Base-by-base conservation (phyloP, 345 rosid genomes). In the Hibiscus tridactylites region DNA sequence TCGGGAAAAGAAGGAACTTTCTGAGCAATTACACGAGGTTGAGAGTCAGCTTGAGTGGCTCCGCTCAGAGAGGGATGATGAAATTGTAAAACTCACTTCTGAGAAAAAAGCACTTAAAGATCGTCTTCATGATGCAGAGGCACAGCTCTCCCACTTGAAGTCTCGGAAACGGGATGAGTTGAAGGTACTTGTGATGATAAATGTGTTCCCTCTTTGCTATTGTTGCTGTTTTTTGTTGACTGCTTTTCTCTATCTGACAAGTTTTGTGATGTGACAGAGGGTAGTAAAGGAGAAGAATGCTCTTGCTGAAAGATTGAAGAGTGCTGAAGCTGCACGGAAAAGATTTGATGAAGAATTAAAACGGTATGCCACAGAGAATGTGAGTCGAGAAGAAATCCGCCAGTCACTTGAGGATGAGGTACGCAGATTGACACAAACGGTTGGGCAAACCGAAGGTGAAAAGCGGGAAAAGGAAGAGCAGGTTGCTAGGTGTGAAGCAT, bases 21-120 rank as follows among this genome's bases (percentile, higher is more conserved):
- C 83, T 49, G 96, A 92, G 76, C 95, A 96, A 79, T 81, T 87
- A 52, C 96, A 88, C 61, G 99, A 92, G 75, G 85, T 81, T 76
- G 96, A 96, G 79, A 85, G 91, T 82, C 99, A 96, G 80, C 95
- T 96, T 52, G 99, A 96, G 74, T 96, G 99, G 99, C 81, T 91
- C 68, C 98, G 96, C 26, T 86, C 93, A 31, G 99, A 96, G 85
- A 85, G 85, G 71, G 92, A 91, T 73, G 99, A 96, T 76, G 96
- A 87, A 86, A 81, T 89, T 49, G 37, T 81, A 44, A 92, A 88
- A 81, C 87, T 92, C 66, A 73, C 82, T 12, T 66, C 90, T 60
- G 99, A 92, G 83, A 92, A 90, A 78, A 92, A 90, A 74, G 81
- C 78, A 79, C 90, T 92, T 75, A 88, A 87, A 77, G 95, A 96